Base-by-base conservation (phyloP, 2,329 filamentous ascomycete genomes). In the Scedosporium aurantiacum region DNA sequence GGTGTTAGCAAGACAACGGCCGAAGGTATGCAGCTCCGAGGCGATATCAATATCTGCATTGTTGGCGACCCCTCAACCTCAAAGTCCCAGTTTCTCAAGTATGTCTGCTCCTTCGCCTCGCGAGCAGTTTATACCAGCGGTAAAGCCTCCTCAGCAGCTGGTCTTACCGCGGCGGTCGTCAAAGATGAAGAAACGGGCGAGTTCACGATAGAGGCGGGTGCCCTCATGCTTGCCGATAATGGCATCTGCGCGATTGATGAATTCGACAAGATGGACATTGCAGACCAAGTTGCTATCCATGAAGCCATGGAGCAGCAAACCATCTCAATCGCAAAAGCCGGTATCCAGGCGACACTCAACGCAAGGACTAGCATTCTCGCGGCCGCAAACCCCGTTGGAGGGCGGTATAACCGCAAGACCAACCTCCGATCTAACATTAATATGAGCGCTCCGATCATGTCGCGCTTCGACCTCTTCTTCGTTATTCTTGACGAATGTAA, bases 241-340 rank as follows among this genome's bases (percentile, higher is more conserved):
- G 94, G 94, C 60, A 95, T 97, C 68, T 99, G 94, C 74, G 92
- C 91, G 63, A 99, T 99, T 71, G 94, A 99, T 71, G 94, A 99
- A 72, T 99, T 99, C 68, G 94, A 99, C 83, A 99, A 99, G 79
- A 99, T 99, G 94, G 94, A 99, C 69, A 89, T 99, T 64, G 86
- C 79, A 60, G 94, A 99, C 72, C 94, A 99, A 76, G 94, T 99
- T 61, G 94, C 94, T 66, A 99, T 99, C 70, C 94, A 99, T 82
- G 94, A 99, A 84, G 94, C 94, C 63, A 99, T 99, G 94, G 94
- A 99, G 83, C 94, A 99, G 78, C 94, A 99, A 76, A 99, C 94
- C 4, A 99, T 99, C 66, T 97, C 91, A 7, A 99, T 99, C 69
- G 93, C 94, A 63, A 99, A 99, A 76, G 94, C 94, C 4, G 94